These are phyloP conservation scores for Fusarium denticulatum DNA, from an alignment of 2,329 filamentous ascomycete genomes.

Conservation along the genomic window DNA sequence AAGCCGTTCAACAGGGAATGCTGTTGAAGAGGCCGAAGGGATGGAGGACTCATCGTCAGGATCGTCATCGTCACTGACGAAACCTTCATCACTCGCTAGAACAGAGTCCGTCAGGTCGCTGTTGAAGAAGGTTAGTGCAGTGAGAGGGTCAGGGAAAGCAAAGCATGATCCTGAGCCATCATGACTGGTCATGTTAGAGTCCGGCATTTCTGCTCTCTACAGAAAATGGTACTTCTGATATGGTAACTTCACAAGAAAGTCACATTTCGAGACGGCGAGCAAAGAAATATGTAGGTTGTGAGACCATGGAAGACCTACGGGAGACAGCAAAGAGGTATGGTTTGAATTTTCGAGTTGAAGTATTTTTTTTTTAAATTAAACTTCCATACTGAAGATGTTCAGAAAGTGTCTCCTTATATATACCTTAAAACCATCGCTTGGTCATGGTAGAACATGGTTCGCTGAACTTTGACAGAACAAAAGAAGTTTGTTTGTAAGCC, in stretches of 20 bases:
- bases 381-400: not conserved
- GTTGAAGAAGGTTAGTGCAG: slow-evolving; percentile 11
- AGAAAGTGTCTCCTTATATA: not conserved
- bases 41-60: not conserved
- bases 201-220: not conserved
- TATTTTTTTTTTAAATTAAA: not conserved
- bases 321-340: not conserved
- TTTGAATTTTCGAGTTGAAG: not conserved
- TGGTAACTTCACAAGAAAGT: not conserved
- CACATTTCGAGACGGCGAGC: not conserved
- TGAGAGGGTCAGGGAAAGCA: slow-evolving; percentile 1
- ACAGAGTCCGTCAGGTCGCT: slow-evolving; percentile 11
- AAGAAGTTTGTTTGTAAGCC: not conserved
- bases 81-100: slow-evolving; percentile 1
- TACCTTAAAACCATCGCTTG: not conserved
- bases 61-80: not conserved
- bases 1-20: not conserved
- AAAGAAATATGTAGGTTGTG: not conserved
- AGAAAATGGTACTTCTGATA: not conserved
- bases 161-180: not conserved
- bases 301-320: not conserved
- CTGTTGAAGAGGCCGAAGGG: not conserved
- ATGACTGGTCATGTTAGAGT: not conserved
- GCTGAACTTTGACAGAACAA: not conserved
- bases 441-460: not conserved